Conservation (phyloP, 106 monocot species). For the Platanthera guangdongensis region DNA sequence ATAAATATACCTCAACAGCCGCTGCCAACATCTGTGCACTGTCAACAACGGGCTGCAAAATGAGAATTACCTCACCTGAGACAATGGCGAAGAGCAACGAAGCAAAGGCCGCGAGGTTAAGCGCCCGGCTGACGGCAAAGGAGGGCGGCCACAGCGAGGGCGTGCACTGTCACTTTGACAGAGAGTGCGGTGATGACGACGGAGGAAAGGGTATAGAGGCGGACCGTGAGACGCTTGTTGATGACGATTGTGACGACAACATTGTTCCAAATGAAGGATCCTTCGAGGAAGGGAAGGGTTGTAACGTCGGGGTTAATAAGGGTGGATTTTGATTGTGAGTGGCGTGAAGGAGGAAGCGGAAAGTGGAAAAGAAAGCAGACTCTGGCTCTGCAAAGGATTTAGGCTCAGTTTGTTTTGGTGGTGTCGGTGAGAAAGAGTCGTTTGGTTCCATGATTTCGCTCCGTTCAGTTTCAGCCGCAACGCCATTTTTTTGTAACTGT, state of each 20-base stretch:
- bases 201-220: constrained; percentile 14
- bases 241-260: constrained; percentile 8
- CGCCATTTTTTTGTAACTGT: too few relatives aligned
- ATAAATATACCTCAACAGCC: too few relatives aligned
- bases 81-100: constrained; percentile 20
- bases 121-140: constrained; percentile 12
- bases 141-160: constrained; percentile 26
- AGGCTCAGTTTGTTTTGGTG: too few relatives aligned
- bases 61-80: constrained; percentile 38
- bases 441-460: too few relatives aligned
- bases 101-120: constrained; percentile 14
- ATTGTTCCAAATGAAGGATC: constrained; percentile 7
- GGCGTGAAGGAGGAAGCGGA: constrained; percentile 19
- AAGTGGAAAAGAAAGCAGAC: constrained; percentile 11
- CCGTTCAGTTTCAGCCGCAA: too few relatives aligned
- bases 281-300: too few relatives aligned
- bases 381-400: constrained; percentile 10
- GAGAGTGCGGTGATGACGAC: too few relatives aligned
- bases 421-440: too few relatives aligned
- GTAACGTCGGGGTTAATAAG: too few relatives aligned
- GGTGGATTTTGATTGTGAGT: constrained; percentile 2
- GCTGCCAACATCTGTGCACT: too few relatives aligned
- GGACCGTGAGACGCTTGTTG: constrained; percentile 11
- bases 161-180: constrained; percentile 7
- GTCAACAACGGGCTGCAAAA: constrained; percentile 40